Evolutionary conservation across 768 basidiomycete species (phyloP), one percentile per base, ranked within the genome.

Genomic region (Mycena amicta): DNA sequence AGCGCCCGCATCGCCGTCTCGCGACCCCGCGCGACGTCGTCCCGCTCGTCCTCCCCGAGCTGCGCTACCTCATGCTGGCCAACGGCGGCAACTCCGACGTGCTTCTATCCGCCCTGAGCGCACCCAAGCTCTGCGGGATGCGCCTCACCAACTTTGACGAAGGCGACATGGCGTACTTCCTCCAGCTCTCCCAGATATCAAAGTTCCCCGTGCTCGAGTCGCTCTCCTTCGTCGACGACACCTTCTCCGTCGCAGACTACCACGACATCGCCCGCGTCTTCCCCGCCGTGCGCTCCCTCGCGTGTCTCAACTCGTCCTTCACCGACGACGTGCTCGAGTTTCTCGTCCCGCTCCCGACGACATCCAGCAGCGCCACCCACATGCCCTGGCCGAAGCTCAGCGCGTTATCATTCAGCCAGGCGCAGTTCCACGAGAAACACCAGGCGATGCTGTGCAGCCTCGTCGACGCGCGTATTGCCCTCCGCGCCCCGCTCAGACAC

Each of bases 261-360:
- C 56, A 55, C 50, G 60, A 57, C 52, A 55, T 57, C 25, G 60
- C 60, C 2, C 60, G 56, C 18, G 30, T 57, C n/a, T 62, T 62
- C 6, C 60, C 60, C 3, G 53, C 56, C 8, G 47, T 62, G 5
- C 60, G 60, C 30, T 28, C 53, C n/a, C 45, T 62, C 11, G 40
- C 52, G 12, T 55, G 56, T 6, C 2, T 51, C 29, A 62, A 62
- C 33, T 62, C 60, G 16, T 62, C 52, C 5, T 62, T 47, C 33
- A 62, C 60, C 20, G 60, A 62, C 50, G 60, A 57, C 3, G 53
- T 57, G 2, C 52, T 62, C n/a, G 60, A 57, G 22, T 57, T 62
- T 28, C 56, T 62, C 4, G 60, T 57, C 23, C 60, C 60, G 5
- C 47, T 47, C 28, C 56, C 50, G 40, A 62, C 52, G 5, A n/a